A percentile compares a stretch with the other conserved stretches of the same genome.
phyloP scores from a whole-genome alignment of 1,284 basidiomycete species.

The Coniferiporia sulphurascens region DNA sequence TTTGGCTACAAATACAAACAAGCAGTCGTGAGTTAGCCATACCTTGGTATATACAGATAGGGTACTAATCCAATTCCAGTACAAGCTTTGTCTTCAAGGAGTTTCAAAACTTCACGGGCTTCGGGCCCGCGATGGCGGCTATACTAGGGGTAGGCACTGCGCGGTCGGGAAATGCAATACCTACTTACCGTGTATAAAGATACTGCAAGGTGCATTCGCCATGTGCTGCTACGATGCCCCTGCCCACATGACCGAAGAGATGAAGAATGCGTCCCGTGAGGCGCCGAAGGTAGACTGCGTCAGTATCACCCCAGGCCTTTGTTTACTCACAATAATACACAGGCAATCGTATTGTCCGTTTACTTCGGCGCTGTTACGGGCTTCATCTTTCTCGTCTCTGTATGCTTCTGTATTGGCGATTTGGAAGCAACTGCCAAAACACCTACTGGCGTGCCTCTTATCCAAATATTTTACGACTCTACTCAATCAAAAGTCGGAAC shows the following conservation, averaged over 20 bases:
- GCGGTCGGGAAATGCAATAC: not conserved
- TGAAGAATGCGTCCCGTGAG: constrained; percentile 17
- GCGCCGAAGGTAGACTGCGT: constrained; percentile 9
- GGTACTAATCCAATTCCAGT: not conserved
- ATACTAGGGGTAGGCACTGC: constrained; percentile 12
- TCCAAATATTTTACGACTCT: constrained; percentile 19
- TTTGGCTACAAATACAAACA: constrained; percentile 12
- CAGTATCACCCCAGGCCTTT: not conserved
- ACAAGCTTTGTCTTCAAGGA: constrained; percentile 17
- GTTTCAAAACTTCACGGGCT: constrained; percentile 17
- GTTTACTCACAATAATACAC: not conserved
- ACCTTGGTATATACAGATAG: not conserved
- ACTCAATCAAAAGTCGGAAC: constrained; percentile 13
- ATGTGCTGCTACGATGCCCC: constrained; percentile 19
- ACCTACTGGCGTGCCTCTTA: constrained; percentile 16
- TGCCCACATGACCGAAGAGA: constrained; percentile 19
- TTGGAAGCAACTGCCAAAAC: constrained; percentile 13
- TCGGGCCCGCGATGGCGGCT: constrained; percentile 18
- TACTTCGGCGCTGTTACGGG: constrained; percentile 18
- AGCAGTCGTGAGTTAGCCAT: constrained; percentile 11
- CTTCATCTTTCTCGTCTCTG: constrained; percentile 16
- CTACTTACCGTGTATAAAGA: constrained; percentile 4
- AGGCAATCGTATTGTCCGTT: constrained; percentile 18
- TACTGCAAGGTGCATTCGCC: constrained; percentile 17
- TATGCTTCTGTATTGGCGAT: constrained; percentile 18